phyloP scores from a whole-genome alignment of 139 green algal species.

The Marvania coccoides region DNA sequence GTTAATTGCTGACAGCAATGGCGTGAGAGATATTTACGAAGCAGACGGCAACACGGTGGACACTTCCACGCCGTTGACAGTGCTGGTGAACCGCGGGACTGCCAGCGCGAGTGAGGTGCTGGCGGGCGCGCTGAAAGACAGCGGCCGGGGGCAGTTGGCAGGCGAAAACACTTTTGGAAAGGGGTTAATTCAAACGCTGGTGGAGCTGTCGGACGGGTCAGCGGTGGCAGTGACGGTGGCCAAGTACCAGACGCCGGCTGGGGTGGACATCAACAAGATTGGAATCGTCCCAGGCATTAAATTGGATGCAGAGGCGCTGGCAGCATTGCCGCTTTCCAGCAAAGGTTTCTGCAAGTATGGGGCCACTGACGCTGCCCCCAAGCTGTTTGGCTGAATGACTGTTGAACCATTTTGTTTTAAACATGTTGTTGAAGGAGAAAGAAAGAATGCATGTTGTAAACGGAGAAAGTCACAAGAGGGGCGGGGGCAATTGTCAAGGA shows the following conservation, averaged over 20 bases:
- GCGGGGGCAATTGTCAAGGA: too few species aligned
- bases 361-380: conserved; percentile 2
- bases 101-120: conserved; percentile 90
- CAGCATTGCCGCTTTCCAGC: neutral
- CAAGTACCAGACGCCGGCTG: conserved; percentile 70
- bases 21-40: conserved; percentile 84
- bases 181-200: conserved; percentile 93
- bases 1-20: conserved; percentile 83
- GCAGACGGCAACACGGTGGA: conserved; percentile 46
- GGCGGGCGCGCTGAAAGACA: conserved; percentile 90
- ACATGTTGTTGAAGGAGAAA: too few species aligned
- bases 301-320: conserved; percentile 12
- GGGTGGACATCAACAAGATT: conserved; percentile 68
- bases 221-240: conserved; percentile 89
- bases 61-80: conserved; percentile 45
- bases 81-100: conserved; percentile 95
- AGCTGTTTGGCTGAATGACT: too few species aligned
- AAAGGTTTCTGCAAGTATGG: conserved; percentile 19
- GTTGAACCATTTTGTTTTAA: too few species aligned
- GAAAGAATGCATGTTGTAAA: too few species aligned
- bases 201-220: conserved; percentile 75
- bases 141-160: conserved; percentile 58
- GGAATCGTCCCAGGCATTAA: conserved; percentile 45
- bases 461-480: too few species aligned
- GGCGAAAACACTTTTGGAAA: conserved; percentile 93